Base-by-base conservation (phyloP, 2,329 filamentous ascomycete genomes). In the Epichloe coenophiala region DNA sequence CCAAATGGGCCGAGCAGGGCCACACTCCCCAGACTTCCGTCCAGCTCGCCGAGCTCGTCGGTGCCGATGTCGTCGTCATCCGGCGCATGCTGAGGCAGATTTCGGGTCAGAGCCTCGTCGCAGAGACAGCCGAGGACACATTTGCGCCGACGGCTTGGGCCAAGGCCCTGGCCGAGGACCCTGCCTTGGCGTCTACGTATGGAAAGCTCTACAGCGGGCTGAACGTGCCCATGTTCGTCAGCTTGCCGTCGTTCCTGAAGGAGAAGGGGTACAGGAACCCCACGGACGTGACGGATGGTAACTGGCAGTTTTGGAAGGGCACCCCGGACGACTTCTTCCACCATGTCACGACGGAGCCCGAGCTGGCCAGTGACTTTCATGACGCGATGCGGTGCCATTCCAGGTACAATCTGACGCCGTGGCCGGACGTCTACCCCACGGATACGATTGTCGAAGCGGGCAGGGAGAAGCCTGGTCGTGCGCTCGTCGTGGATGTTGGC, bases 351-450 rank as follows among this genome's bases (percentile, higher is more conserved):
- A 52, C 58, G 5, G 55, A 67, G 27, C 58, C 62, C 3, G 46
- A 49, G 4, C 59, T 64, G n/a, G 60, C 59, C 1, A 51, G 57
- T 4, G 58, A 63, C 41, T 68, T 69, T 52, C 63, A 63, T 40
- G 59, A 65, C 48, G 61, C 62, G 2, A 69, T 69, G 65, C 60
- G 66, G 50, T 66, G 65, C 49, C 65, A 68, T 48, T 66, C 64
- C 21, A 62, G 61, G 45, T 63, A 65, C 54, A 69, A 67, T 48
- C 58, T 67, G 31, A 65, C 62, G 4, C 54, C 65, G 8, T 70
- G 67, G 67, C 56, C 61, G 0, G 63, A 68, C 6, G 53, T 68
- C 1, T 66, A 64, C 43, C 63, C 62, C 2, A 65, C 65, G 8
- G 57, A 64, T 1, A 58, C 53, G 5, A 49, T 69, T 6, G 21